phyloP scores from a whole-genome alignment of 2,329 filamentous ascomycete species.

The Fusarium armeniacum region DNA sequence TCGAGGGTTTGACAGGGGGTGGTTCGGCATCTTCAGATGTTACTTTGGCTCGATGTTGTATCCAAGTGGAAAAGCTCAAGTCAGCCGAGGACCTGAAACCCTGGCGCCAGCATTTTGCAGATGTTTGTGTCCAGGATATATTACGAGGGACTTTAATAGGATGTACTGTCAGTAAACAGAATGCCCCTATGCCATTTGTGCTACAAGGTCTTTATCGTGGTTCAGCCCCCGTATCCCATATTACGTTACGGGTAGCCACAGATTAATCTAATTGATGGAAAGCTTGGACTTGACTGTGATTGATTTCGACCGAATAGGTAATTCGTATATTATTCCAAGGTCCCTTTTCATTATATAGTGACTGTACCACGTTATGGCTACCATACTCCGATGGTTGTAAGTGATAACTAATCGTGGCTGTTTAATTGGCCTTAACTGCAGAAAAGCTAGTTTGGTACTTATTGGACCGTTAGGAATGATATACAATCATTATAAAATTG shows the following conservation, averaged over 20 bases:
- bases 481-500: background rate
- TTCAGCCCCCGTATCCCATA: background rate
- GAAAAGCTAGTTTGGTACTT: no score
- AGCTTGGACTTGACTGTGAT: background rate
- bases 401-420: constrained; percentile 7
- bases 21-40: background rate
- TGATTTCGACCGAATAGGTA: background rate
- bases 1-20: constrained; percentile 20
- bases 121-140: background rate
- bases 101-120: background rate
- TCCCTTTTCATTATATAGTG: no score
- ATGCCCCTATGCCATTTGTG: background rate
- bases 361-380: background rate
- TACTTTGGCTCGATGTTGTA: background rate
- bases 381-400: constrained; percentile 6
- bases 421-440: constrained; percentile 22
- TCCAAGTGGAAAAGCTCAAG: background rate
- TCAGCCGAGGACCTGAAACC: constrained; percentile 1
- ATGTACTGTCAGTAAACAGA: background rate
- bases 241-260: background rate
- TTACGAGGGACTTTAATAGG: background rate
- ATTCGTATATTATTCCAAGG: background rate
- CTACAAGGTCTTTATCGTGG: background rate
- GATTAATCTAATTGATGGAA: background rate
- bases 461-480: background rate